Base-by-base conservation (phyloP, 768 basidiomycete species). In the Leccinum arenicola region DNA sequence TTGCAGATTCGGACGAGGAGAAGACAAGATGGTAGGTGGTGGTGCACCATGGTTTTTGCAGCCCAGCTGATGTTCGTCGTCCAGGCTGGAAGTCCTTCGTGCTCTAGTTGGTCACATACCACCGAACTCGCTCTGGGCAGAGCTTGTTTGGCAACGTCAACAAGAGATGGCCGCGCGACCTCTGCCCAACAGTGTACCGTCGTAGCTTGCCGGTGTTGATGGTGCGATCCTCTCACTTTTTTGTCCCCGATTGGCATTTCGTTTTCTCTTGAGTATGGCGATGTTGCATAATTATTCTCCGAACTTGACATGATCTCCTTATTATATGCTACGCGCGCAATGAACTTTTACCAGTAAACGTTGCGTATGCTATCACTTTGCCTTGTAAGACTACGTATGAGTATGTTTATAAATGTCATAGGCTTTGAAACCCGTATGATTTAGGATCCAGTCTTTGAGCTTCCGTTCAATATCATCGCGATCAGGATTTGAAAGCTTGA, bases 111-210 rank as follows among this genome's bases (percentile, higher is more conserved):
- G 93, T 8, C 88, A 86, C 58, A 94, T 97, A 64, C 95, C 95
- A 9, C 89, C 91, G 3, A 92, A 95, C 71, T 93, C 93, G 3
- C 76, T 97, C 12, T 97, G 95, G 95, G 95, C 89, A 3, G 95
- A 96, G 76, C 77, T 96, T 40, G 73, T 93, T 43, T 93, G 91
- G 91, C 89, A 93, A 70, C 82, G 86, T 50, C 90, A 92, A 65
- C 76, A 84, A 59, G 82, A 84, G 59, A 61, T 72, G 14, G 56
- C 52, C 14, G 69, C 63, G 49, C 70, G 67, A 36, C 23, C 60
- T 17, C 57, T 56, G 19, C 50, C 19, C 4, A 56, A 35, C 25
- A 23, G 52, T 48, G 48, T 25, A 35, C 21, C 45, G 1, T 56
- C 59, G 14, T 61, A 59, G 54, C 35, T 47, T 25, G 31, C 15